Percentiles rank a stretch among this genome's conserved stretches.
phyloP scores from a whole-genome alignment of 2,329 filamentous ascomycete species.

The Colletotrichum sp. region DNA sequence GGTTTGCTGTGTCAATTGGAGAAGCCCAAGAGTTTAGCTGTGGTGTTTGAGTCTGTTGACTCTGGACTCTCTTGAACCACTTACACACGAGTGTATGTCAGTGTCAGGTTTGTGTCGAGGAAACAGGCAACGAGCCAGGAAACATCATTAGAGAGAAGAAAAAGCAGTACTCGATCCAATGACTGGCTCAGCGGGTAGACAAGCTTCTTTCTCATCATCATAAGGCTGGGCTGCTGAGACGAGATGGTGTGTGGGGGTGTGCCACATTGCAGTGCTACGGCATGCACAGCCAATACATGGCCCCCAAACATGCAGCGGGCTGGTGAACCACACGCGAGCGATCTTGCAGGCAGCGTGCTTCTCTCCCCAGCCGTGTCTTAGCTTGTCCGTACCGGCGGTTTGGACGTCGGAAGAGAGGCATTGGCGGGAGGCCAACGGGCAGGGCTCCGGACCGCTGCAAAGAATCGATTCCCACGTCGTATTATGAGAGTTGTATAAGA shows the following conservation, averaged over 20 bases:
- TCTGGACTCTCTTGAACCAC: neutral
- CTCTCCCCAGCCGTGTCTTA: neutral
- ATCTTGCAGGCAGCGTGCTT: neutral
- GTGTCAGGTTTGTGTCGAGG: neutral
- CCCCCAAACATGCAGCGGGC: slow-evolving; percentile 1
- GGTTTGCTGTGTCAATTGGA: neutral
- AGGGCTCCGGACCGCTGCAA: neutral
- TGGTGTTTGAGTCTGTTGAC: neutral
- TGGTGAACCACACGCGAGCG: neutral
- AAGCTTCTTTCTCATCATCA: neutral
- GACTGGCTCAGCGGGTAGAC: neutral
- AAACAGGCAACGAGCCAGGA: neutral
- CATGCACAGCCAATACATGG: neutral
- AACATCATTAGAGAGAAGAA: neutral
- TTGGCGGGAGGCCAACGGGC: neutral
- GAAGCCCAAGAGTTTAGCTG: too few species aligned
- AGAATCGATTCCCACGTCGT: neutral
- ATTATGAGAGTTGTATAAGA: neutral
- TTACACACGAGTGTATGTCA: neutral
- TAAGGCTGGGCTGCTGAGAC: neutral
- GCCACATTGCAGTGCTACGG: neutral
- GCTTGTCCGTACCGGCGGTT: neutral
- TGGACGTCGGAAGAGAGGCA: neutral
- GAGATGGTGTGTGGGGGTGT: neutral
- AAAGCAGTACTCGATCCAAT: neutral